Evolutionary conservation across 345 rosid genomes (phyloP).

Genomic region (Limnanthes douglasii): DNA sequence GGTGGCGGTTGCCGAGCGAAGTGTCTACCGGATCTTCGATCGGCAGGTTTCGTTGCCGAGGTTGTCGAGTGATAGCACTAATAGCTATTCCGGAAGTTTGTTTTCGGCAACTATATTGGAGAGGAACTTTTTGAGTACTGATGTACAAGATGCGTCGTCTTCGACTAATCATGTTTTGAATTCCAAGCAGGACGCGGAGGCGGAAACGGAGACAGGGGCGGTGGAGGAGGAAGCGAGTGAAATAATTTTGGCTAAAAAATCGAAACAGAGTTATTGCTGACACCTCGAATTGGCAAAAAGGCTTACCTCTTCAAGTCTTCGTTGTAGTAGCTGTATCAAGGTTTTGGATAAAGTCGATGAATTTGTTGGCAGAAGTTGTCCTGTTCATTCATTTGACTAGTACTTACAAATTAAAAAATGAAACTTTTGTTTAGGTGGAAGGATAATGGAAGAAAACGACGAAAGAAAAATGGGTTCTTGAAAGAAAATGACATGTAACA

Average conservation of each 20-base stretch:
- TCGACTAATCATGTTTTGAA: conserved; percentile 16
- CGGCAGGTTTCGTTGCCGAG: conserved; percentile 57
- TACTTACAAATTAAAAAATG: too few species aligned
- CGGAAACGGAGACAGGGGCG: too few species aligned
- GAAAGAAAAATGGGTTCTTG: too few species aligned
- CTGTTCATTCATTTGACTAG: too few species aligned
- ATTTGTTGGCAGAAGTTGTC: too few species aligned
- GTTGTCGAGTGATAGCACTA: conserved; percentile 74
- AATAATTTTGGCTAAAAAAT: conserved; percentile 22
- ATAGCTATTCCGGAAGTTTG: conserved; percentile 70
- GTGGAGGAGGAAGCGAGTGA: conserved; percentile 15
- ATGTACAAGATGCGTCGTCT: conserved; percentile 19
- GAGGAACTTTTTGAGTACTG: conserved; percentile 28
- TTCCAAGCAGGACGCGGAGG: conserved; percentile 25
- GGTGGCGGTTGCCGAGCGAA: conserved; percentile 14
- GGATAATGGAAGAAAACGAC: too few species aligned
- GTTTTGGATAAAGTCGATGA: too few species aligned
- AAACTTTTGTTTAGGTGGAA: too few species aligned
- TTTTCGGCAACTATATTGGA: conserved; percentile 73
- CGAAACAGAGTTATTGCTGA: conserved; percentile 47
- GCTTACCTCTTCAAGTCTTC: conserved; percentile 33
- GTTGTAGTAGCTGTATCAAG: too few species aligned
- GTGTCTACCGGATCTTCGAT: conserved; percentile 37
- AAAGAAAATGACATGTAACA: too few species aligned
- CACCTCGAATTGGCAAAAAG: conserved; percentile 71